Percentiles rank a stretch among this genome's conserved stretches.
Evolutionary conservation across 768 basidiomycete species (phyloP).

Genomic region (Macrolepiota albuminosa): DNA sequence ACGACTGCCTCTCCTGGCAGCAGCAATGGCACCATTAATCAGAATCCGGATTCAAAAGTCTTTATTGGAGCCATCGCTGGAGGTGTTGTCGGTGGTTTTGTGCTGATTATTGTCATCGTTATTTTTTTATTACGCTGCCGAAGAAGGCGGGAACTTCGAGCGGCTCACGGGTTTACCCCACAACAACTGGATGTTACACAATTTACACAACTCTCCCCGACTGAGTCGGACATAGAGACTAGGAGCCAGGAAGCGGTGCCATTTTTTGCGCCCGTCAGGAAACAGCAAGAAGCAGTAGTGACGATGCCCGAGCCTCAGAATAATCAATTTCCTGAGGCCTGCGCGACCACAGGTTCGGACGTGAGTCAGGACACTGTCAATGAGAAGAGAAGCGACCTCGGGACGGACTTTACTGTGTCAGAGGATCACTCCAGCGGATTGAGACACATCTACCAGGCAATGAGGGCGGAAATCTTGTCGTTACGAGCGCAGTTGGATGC

Average conservation of each 20-base stretch:
- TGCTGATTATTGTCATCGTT: not conserved
- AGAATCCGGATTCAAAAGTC: not conserved
- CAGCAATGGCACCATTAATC: too few relatives aligned
- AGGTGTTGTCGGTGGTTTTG: constrained; percentile 10
- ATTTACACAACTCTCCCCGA: not conserved
- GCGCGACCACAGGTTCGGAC: not conserved
- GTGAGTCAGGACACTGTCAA: not conserved
- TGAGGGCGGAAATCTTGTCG: constrained; percentile 9
- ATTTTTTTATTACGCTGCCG: not conserved
- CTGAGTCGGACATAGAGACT: not conserved
- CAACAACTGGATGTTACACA: not conserved
- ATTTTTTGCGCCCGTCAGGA: not conserved
- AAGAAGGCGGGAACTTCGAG: not conserved
- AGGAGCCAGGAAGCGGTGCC: not conserved
- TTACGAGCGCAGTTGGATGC: constrained; percentile 6
- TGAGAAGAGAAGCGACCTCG: not conserved
- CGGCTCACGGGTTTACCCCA: not conserved
- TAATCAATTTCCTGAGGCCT: not conserved
- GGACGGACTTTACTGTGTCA: not conserved
- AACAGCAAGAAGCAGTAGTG: not conserved
- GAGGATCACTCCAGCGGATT: not conserved
- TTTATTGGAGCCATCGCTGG: constrained; percentile 11
- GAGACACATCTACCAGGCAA: not conserved
- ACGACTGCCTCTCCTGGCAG: not conserved
- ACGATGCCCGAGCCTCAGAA: not conserved